Base-by-base conservation (phyloP, 2,329 filamentous ascomycete genomes). In the Cercospora canescens region DNA sequence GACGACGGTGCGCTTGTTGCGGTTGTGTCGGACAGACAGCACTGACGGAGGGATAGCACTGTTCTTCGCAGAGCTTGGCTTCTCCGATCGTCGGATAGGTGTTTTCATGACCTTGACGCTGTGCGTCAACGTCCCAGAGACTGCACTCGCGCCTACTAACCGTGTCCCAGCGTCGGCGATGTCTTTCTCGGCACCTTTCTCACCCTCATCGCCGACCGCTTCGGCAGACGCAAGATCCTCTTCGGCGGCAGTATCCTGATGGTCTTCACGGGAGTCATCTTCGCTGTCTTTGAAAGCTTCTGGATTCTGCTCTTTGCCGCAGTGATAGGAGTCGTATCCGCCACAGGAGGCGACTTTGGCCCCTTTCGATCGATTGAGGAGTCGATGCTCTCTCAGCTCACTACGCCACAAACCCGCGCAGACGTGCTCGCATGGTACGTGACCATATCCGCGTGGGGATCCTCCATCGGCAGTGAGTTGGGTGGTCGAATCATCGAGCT, bases 381-480 rank as follows among this genome's bases (percentile, higher is more conserved):
- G 79, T 87, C 85, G 0, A 87, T 85, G 35, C 74, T 90, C 7
- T 86, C 87, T 5, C 86, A 89, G 72, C 79, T 90, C 52, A 89
- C 87, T 0, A 82, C 78, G 0, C 81, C 84, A 0, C 76, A 81
- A 32, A 85, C 83, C 0, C 79, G 88, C 55, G 80, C 86, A 14
- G 87, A 90, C 75, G 87, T 91, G n/a, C 80, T 90, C 65, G 83
- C 86, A 8, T 91, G 88, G 88, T 89, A 91, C 71, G 84, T 89
- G 45, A 87, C 84, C 16, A 81, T 79, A 2, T 84, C 86, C 0
- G 83, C 82, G n/a, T 77, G 88, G 1, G 87, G 86, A 1, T 85
- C 85, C 0, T 81, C 85, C 0, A 70, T 83, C 5, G 87, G 87
- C 2, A 86, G 82, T 7, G 86, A 85, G 69, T 67, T 81, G 1